Conservation (phyloP, 148 eudicot species). For the Rheum nobile region DNA sequence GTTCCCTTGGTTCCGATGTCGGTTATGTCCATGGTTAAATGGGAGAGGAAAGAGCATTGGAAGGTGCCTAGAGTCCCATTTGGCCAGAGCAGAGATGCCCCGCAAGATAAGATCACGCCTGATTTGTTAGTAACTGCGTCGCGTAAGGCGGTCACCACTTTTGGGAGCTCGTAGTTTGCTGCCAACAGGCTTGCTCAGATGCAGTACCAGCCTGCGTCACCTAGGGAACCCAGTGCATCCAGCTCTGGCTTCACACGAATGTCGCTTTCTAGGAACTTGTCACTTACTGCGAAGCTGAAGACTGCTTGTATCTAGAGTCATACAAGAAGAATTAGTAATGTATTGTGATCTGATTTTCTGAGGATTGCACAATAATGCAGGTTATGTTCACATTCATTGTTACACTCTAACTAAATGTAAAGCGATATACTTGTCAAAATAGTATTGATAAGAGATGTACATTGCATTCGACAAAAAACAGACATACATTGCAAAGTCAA, state of each 20-base stretch:
- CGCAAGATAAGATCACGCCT: conserved; percentile 42
- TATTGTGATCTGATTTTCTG: too few species aligned
- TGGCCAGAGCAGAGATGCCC: conserved; percentile 45
- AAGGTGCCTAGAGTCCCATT: conserved; percentile 40
- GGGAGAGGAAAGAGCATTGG: conserved; percentile 43
- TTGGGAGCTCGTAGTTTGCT: conserved; percentile 40
- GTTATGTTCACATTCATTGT: too few species aligned
- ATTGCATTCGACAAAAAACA: too few species aligned
- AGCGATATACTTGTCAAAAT: too few species aligned
- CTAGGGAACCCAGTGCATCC: conserved; percentile 49
- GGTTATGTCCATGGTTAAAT: conserved; percentile 41
- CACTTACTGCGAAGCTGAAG: conserved; percentile 25
- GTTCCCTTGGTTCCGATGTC: conserved; percentile 41
- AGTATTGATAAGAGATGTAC: too few species aligned
- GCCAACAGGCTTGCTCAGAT: conserved; percentile 41
- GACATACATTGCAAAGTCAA: too few species aligned
- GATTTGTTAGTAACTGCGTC: conserved; percentile 23
- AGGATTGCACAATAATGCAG: too few species aligned
- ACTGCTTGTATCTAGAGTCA: conserved; percentile 28
- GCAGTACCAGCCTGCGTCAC: conserved; percentile 65
- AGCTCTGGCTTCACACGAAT: conserved; percentile 53
- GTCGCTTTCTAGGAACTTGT: conserved; percentile 36
- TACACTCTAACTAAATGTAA: too few species aligned
- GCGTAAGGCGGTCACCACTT: conserved; percentile 30
- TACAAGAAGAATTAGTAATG: too few species aligned